These are phyloP conservation scores for Grosmannia penicillata DNA, from an alignment of 2,329 filamentous ascomycete genomes.

Conservation along the genomic window DNA sequence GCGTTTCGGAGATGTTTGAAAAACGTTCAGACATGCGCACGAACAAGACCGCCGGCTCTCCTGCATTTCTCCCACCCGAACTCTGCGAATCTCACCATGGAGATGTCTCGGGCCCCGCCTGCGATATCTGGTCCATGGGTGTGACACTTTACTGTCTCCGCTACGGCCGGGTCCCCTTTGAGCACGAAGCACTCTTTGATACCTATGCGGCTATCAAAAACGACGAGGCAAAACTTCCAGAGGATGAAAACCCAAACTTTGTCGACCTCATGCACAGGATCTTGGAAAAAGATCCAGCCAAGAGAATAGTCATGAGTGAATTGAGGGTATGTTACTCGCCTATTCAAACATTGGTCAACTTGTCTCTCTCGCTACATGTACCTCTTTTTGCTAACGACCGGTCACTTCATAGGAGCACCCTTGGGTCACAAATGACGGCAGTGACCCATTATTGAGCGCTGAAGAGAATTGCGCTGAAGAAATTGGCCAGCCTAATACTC, in stretches of 20 bases:
- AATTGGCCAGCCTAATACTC: conserved; percentile 72
- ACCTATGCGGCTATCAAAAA: conserved; percentile 78
- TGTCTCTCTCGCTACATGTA: not conserved
- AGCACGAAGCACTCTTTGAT: conserved; percentile 62
- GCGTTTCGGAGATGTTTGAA: conserved; percentile 98
- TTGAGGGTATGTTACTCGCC: conserved; percentile 55
- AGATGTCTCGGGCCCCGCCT: conserved; percentile 74
- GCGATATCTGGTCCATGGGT: conserved; percentile 98
- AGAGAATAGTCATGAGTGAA: conserved; percentile 69
- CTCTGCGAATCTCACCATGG: conserved; percentile 77
- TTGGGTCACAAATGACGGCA: conserved; percentile 77
- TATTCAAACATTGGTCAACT: too few relatives aligned
- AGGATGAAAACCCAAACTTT: conserved; percentile 52
- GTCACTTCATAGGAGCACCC: conserved; percentile 53
- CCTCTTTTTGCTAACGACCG: conserved; percentile 8
- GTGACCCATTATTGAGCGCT: conserved; percentile 61
- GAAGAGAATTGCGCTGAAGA: conserved; percentile 77
- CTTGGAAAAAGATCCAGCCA: conserved; percentile 71
- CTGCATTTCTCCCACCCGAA: conserved; percentile 87
- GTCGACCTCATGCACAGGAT: conserved; percentile 58
- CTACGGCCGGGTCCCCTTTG: conserved; percentile 81
- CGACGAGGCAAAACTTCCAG: conserved; percentile 47
- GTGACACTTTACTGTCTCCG: conserved; percentile 85
- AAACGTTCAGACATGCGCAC: conserved; percentile 76
- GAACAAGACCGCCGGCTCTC: conserved; percentile 84